Base-by-base conservation (phyloP, 441 rosid genomes). In the Hypseocharis bilobata region DNA sequence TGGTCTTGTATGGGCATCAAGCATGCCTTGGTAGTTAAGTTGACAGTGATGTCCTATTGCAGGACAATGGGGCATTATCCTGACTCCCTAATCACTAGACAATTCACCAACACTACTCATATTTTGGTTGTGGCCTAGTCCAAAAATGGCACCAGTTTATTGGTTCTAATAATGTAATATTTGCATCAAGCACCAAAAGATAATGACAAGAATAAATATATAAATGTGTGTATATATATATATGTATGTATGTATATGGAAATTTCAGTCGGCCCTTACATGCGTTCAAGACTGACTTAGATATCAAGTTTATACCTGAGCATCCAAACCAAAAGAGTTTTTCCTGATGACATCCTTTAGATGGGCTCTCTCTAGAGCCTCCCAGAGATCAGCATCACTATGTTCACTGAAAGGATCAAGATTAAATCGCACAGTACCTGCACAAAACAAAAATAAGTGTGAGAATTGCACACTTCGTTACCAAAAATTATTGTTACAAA, bases 331-430 rank as follows among this genome's bases (percentile, higher is more conserved):
- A 54, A 76, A 74, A 66, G 93, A 79, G 74, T 81, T 92, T 78
- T 88, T 84, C 36, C 92, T 77, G 60, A 92, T 81, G 36, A 77
- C 89, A 76, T 89, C 95, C 80, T 89, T 89, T 77, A 89, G 75
- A 72, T 92, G 91, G 62, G 98, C 96, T 76, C 96, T 86, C 79
- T 92, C 98, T 56, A 92, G 71, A 59, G 98, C 84, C 77, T 89
- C 96, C 98, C 98, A 89, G 4, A 92, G 86, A 72, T 92, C 90
- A 44, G 93, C 91, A 69, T 89, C 96, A 64, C 75, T 92, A 79
- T 89, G 96, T 70, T 92, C 98, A 76, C 64, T 83, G 77, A 92
- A 92, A 51, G 98, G 98, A 78, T 92, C 96, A 65, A 89, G 98
- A 73, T 92, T 92, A 76, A 89, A 89, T 79, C 98, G 79, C 71